Base-by-base conservation (phyloP, 164 flowering plant species). In the Magnolia officinalis region DNA sequence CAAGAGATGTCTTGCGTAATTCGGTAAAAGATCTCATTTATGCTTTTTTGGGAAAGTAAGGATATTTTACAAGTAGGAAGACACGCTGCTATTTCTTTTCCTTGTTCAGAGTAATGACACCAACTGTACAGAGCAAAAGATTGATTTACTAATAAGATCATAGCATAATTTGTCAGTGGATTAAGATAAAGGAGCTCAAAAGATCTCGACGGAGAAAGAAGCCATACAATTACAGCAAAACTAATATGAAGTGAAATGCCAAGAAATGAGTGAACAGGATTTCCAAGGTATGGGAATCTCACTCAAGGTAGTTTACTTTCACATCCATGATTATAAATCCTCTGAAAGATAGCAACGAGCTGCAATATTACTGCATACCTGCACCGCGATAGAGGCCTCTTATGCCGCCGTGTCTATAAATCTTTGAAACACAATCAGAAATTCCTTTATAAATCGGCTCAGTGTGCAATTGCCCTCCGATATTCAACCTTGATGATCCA, bases 301-400 rank as follows among this genome's bases (percentile, higher is more conserved):
- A 71, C 59, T 49, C 13, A 71, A 49, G 18, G 21, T 8, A 50
- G 59, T 71, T 49, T 71, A 50, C 72, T 71, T 49, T 71, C 59
- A 71, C 58, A 71, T 16, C 55, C n/a, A 71, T 4, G 23, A 20
- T 68, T 21, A 3, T 20, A 65, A 65, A 65, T 23, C 13, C 13
- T 65, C 24, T 11, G 19, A 18, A 21, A 20, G 29, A 65, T 23
- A 65, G 24, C 21, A 23, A 63, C 51, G 23, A 73, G 63, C 14
- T 45, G 29, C 31, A 16, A 63, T 71, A 61, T 23, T 23, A 52
- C n/a, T 55, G 50, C 85, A 72, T 83, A 94, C 98, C 99, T 70
- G 87, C 97, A 26, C 99, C 99, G 21, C 98, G 94, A 81, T 96
- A 96, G 75, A 96, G 91, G 45, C 98, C 97, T 81, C 89, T 87